Evolutionary conservation across 805 yeast genomes (phyloP).

Genomic region (Suhomyces faveliae): DNA sequence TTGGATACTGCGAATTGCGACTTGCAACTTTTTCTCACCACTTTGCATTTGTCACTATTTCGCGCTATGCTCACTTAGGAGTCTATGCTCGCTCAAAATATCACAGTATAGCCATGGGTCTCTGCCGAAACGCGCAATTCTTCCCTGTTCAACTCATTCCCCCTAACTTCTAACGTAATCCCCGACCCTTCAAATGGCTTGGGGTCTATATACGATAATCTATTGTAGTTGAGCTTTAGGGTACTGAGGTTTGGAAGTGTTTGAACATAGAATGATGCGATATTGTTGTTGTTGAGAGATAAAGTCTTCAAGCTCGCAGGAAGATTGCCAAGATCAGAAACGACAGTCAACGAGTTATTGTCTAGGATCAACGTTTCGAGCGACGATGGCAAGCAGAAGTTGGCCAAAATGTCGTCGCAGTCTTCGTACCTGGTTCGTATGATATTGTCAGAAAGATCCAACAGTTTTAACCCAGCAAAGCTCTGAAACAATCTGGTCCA

Average conservation of each 20-base stretch:
- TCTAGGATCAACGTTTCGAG: slow-evolving; percentile 24
- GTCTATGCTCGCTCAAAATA: too few species aligned
- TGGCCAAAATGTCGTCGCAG: slow-evolving; percentile 19
- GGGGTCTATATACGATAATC: background rate
- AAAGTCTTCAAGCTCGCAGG: slow-evolving; percentile 28
- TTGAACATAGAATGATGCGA: background rate
- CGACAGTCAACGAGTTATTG: slow-evolving; percentile 20
- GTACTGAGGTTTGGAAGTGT: slow-evolving; percentile 12
- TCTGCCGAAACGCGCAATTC: background rate
- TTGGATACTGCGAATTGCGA: too few species aligned
- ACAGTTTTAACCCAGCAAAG: slow-evolving; percentile 15
- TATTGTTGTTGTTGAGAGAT: slow-evolving; percentile 15
- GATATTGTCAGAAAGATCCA: slow-evolving; percentile 26
- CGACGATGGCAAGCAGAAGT: slow-evolving; percentile 24
- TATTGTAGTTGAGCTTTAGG: background rate
- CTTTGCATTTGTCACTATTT: too few species aligned
- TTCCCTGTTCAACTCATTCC: background rate
- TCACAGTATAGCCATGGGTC: background rate
- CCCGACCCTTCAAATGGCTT: background rate
- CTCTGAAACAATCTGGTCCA: slow-evolving; percentile 32
- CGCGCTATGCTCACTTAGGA: too few species aligned
- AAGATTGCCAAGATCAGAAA: slow-evolving; percentile 21
- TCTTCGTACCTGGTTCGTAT: slow-evolving; percentile 15
- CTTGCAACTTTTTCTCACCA: too few species aligned
- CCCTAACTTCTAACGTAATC: slow-evolving; percentile 1